Conservation (phyloP, 768 basidiomycete genomes). For the Lactifluus pinguis region DNA sequence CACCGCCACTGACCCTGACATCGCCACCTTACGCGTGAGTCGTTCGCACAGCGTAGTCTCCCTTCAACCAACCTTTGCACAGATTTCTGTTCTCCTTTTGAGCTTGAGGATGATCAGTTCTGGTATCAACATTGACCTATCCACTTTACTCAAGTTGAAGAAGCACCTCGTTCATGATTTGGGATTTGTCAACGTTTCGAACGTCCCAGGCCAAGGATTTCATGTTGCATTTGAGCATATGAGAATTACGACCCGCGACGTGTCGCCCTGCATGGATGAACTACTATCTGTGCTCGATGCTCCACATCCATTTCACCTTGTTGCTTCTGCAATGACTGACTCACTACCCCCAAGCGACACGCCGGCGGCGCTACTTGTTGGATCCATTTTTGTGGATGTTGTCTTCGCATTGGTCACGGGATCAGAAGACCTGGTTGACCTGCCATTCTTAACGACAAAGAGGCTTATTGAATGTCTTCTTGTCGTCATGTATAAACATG, state of each 20-base stretch:
- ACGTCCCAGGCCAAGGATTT: conserved; percentile 41
- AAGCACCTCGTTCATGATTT: conserved; percentile 36
- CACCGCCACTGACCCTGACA: conserved; percentile 36
- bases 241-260: conserved; percentile 31
- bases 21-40: conserved; percentile 38
- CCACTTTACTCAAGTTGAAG: conserved; percentile 54
- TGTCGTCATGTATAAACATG: conserved; percentile 64
- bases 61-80: not conserved
- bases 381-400: conserved; percentile 56
- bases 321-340: conserved; percentile 38
- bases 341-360: conserved; percentile 34
- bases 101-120: conserved; percentile 60
- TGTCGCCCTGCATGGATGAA: conserved; percentile 50
- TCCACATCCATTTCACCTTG: conserved; percentile 37
- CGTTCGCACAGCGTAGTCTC: not conserved
- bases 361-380: conserved; percentile 41
- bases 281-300: conserved; percentile 54
- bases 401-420: conserved; percentile 43
- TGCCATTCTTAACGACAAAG: conserved; percentile 52
- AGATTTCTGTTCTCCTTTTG: conserved; percentile 51
- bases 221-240: conserved; percentile 47
- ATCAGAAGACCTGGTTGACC: conserved; percentile 33
- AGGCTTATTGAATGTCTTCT: conserved; percentile 53
- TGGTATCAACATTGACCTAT: conserved; percentile 45
- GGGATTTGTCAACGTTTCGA: conserved; percentile 46